phyloP scores from a whole-genome alignment of 2,329 filamentous ascomycete species.

The Cadophora sp. region DNA sequence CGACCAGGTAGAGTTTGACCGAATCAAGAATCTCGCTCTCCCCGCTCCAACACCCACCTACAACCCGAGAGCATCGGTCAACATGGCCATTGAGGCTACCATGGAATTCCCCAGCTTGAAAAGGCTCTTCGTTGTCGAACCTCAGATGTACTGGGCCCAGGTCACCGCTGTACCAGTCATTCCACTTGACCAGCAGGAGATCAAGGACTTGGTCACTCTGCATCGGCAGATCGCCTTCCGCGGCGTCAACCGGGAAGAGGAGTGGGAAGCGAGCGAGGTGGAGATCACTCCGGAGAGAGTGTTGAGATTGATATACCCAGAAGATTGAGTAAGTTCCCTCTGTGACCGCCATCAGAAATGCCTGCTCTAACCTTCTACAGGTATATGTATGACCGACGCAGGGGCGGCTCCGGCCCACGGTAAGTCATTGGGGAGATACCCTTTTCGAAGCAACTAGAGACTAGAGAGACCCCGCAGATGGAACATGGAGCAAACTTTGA shows the following conservation, averaged over 20 bases:
- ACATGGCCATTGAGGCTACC: not conserved
- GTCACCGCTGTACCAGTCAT: not conserved
- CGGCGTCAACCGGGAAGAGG: not conserved
- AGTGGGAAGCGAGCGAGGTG: not conserved
- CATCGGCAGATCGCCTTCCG: slow-evolving; percentile 5
- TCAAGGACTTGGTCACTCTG: not conserved
- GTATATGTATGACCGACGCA: not conserved
- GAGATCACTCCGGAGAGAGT: not conserved
- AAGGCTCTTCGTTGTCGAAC: not conserved
- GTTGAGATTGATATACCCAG: not conserved
- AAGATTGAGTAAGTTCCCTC: not conserved
- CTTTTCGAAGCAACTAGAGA: not conserved
- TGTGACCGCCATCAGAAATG: too few species aligned
- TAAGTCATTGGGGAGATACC: not conserved
- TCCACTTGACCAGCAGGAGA: not conserved
- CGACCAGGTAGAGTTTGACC: not conserved
- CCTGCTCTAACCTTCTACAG: not conserved
- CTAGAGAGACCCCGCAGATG: not conserved
- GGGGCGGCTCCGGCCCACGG: not conserved
- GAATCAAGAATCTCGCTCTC: not conserved
- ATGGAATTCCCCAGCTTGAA: not conserved
- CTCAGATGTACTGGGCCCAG: not conserved
- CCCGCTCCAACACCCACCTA: slow-evolving; percentile 1
- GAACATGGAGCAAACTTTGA: not conserved
- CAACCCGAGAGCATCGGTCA: not conserved